Evolutionary conservation across 257 asterid genomes (phyloP).

Genomic region (Prunella vulgaris): DNA sequence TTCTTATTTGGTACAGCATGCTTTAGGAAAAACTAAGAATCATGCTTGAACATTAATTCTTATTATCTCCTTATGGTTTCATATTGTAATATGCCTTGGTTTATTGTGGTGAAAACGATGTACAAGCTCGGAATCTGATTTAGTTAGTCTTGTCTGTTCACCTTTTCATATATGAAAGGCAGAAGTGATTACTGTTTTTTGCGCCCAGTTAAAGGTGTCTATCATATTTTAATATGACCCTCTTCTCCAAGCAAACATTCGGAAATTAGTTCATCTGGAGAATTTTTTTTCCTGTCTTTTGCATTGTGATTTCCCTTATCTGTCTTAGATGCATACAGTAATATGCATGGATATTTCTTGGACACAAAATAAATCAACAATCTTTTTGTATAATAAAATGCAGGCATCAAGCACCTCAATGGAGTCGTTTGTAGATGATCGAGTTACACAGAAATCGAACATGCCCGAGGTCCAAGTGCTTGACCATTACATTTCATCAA

Average conservation of each 20-base stretch:
- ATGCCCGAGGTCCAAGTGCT: slow-evolving; percentile 38
- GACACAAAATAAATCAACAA: not conserved
- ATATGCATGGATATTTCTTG: not conserved
- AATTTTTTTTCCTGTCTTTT: not conserved
- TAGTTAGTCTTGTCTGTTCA: not conserved
- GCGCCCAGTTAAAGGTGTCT: too few species aligned
- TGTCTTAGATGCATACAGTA: not conserved
- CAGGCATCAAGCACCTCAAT: slow-evolving; percentile 41
- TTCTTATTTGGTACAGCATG: not conserved
- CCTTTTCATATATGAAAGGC: too few species aligned
- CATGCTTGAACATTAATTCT: not conserved
- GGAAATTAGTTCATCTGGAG: not conserved
- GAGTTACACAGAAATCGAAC: slow-evolving; percentile 25
- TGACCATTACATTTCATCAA: slow-evolving; percentile 27
- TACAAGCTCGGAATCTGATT: not conserved
- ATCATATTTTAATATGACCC: too few species aligned
- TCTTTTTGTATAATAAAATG: slow-evolving; percentile 16
- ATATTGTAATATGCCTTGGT: not conserved
- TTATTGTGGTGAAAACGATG: not conserved
- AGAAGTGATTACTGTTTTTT: too few species aligned
- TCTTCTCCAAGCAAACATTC: too few species aligned
- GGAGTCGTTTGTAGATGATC: slow-evolving; percentile 31
- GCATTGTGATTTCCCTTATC: not conserved
- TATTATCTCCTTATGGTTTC: not conserved
- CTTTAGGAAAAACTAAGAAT: not conserved